A percentile compares a stretch with the other conserved stretches of the same genome.
Conservation (phyloP, 2,329 filamentous ascomycete species). For the Elsinoe perseae region DNA sequence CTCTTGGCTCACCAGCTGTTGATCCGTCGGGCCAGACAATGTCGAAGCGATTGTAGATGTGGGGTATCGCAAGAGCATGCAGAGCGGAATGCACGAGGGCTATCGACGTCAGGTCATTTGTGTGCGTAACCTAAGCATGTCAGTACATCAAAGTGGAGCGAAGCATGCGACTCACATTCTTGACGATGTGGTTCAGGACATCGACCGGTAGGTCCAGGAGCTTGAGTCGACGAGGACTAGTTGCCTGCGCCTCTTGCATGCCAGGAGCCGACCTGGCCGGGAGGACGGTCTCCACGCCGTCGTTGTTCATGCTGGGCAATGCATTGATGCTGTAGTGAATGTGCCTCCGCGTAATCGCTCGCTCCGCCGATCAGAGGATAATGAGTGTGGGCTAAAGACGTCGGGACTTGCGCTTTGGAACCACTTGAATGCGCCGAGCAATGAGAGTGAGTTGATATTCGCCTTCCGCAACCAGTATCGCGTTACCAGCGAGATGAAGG, state of each 20-base stretch:
- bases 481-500: too few relatives aligned
- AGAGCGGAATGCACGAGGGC: constrained; percentile 71
- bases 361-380: too few relatives aligned
- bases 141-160: constrained; percentile 15
- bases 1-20: constrained; percentile 55
- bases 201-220: constrained; percentile 72
- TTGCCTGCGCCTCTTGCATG: neutral
- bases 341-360: too few relatives aligned
- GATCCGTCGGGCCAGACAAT: constrained; percentile 78
- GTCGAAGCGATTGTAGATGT: constrained; percentile 78
- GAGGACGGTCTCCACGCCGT: neutral
- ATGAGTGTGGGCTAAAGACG: too few relatives aligned
- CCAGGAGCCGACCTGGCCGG: neutral
- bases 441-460: too few relatives aligned
- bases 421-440: too few relatives aligned
- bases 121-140: constrained; percentile 59
- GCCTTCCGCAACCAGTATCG: too few relatives aligned
- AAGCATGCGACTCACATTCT: constrained; percentile 50
- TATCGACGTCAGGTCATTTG: constrained; percentile 71
- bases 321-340: neutral
- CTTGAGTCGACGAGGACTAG: neutral
- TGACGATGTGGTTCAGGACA: constrained; percentile 68
- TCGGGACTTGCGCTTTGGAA: too few relatives aligned
- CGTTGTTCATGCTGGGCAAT: neutral
- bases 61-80: constrained; percentile 65